Conservation (phyloP, 2,329 filamentous ascomycete genomes). For the Sporothrix protearum region DNA sequence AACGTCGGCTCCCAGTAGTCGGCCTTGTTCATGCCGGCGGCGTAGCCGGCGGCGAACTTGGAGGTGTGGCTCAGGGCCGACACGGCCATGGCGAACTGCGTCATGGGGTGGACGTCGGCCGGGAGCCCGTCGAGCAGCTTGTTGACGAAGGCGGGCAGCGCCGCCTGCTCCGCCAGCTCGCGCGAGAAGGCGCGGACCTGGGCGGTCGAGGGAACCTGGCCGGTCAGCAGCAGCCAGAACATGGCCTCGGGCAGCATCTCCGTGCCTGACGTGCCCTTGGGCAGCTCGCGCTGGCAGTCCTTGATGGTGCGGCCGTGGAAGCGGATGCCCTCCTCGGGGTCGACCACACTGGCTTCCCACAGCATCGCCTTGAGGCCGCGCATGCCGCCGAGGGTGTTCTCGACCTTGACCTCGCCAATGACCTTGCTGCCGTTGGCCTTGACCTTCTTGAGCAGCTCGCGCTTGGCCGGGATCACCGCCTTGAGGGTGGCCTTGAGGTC, state of each 20-base stretch:
- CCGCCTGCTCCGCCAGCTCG: conserved; percentile 81
- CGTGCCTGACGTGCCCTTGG: conserved; percentile 85
- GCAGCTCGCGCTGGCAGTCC: conserved; percentile 89
- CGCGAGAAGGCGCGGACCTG: conserved; percentile 81
- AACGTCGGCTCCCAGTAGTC: conserved; percentile 99
- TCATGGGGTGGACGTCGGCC: conserved; percentile 92
- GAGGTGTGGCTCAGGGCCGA: conserved; percentile 95
- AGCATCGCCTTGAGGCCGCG: conserved; percentile 96
- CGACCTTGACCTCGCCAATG: conserved; percentile 88
- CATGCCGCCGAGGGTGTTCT: conserved; percentile 95
- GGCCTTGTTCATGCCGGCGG: conserved; percentile 84
- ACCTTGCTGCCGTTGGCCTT: conserved; percentile 79
- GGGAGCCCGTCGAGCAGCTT: conserved; percentile 90
- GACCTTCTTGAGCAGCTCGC: conserved; percentile 89
- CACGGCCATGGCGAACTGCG: conserved; percentile 91
- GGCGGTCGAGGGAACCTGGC: conserved; percentile 75
- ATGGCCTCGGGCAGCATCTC: conserved; percentile 99
- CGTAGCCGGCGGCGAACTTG: conserved; percentile 89
- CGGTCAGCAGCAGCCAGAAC: conserved; percentile 98
- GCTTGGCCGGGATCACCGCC: conserved; percentile 82
- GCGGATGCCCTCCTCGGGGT: conserved; percentile 93
- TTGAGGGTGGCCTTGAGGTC: conserved; percentile 86
- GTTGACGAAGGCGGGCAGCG: conserved; percentile 76
- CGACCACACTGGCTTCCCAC: conserved; percentile 96
- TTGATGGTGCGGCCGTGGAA: conserved; percentile 98